These are phyloP conservation scores for Dactylis glomerata DNA, from an alignment of 176 grass and related monocot genomes.

Conservation along the genomic window DNA sequence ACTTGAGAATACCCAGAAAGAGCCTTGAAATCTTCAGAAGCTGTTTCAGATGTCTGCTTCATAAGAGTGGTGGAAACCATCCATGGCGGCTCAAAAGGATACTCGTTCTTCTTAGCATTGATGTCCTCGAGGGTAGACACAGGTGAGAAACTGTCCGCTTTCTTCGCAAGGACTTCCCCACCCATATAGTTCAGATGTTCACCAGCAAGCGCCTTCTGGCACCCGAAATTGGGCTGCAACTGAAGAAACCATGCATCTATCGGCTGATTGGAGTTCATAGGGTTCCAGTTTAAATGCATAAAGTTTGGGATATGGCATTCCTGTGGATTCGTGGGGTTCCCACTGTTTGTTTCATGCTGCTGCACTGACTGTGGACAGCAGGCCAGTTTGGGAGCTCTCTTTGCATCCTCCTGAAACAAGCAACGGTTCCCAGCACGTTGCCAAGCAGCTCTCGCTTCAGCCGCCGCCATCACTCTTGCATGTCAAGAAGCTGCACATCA, in stretches of 20 bases:
- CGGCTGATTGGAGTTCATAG: constrained; percentile 47
- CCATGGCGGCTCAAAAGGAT: constrained; percentile 38
- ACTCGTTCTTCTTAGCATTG: constrained; percentile 17
- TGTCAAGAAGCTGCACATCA: constrained; percentile 22
- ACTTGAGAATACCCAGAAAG: constrained; percentile 4
- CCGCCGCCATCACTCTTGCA: constrained; percentile 73
- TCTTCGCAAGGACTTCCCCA: constrained; percentile 23
- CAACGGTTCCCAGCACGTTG: constrained; percentile 85
- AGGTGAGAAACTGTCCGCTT: constrained; percentile 11
- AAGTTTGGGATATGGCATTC: constrained; percentile 46
- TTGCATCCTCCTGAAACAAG: constrained; percentile 89
- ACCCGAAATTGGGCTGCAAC: constrained; percentile 70
- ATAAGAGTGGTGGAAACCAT: constrained; percentile 43
- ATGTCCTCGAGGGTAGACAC: constrained; percentile 31
- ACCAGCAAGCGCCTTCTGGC: constrained; percentile 43
- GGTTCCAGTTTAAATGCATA: constrained; percentile 70
- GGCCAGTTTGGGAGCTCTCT: constrained; percentile 76
- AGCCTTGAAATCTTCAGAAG: constrained; percentile 27
- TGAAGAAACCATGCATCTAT: constrained; percentile 86
- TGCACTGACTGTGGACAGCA: constrained; percentile 43
- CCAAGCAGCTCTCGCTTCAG: constrained; percentile 93
- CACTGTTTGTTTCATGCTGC: constrained; percentile 30
- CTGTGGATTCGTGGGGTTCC: constrained; percentile 16
- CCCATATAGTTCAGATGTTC: constrained; percentile 43
- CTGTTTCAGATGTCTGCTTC: constrained; percentile 44